A percentile compares a stretch with the other conserved stretches of the same genome.
Conservation (phyloP, 2,329 filamentous ascomycete genomes). For the Xylariaceae sp. region DNA sequence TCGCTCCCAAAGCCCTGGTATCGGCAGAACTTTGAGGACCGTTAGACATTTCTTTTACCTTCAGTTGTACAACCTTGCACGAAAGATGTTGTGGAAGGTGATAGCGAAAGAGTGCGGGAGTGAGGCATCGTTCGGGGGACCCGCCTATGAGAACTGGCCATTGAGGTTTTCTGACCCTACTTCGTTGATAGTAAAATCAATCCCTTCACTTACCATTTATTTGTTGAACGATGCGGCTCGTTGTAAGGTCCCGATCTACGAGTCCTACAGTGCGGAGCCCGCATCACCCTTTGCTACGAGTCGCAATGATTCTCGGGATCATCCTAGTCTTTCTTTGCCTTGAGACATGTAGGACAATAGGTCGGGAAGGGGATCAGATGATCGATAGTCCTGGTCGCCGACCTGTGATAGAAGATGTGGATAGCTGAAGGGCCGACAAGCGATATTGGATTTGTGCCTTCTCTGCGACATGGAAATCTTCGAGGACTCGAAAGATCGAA, state of each 20-base stretch:
- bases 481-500: constrained; percentile 1
- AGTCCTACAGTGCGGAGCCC: constrained; percentile 10
- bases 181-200: no score
- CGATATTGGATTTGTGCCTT: constrained; percentile 1
- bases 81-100: constrained; percentile 8
- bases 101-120: constrained; percentile 6
- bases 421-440: constrained; percentile 14
- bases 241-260: constrained; percentile 15
- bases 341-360: constrained; percentile 10
- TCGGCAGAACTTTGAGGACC: constrained; percentile 14
- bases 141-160: no score
- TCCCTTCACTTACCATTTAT: no score
- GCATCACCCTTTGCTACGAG: constrained; percentile 4
- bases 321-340: constrained; percentile 8
- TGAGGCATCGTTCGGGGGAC: no score
- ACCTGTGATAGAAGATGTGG: constrained; percentile 13
- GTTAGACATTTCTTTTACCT: constrained; percentile 11
- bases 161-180: no score
- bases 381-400: constrained; percentile 16
- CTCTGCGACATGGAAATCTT: constrained; percentile 3
- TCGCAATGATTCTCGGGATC: constrained; percentile 12
- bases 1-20: constrained; percentile 17
- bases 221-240: no score
- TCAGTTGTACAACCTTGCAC: constrained; percentile 7
- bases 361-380: constrained; percentile 1